Evolutionary conservation across 2,329 filamentous ascomycete species (phyloP).

Genomic region (Scopulariopsis brevicaulis): DNA sequence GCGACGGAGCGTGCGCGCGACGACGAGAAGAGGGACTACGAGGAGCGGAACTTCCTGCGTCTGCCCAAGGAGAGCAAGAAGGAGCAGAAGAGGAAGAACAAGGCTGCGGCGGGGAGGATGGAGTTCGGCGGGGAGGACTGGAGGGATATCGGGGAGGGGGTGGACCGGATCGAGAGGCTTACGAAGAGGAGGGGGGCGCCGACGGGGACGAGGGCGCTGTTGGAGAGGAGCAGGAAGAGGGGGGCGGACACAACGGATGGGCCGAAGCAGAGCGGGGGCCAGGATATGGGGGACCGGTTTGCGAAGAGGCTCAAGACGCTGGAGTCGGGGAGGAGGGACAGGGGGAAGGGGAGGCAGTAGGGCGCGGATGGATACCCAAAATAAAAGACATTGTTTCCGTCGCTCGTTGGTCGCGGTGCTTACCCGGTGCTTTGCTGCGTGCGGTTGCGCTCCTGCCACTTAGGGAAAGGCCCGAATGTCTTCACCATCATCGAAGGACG

Average conservation of each 20-base stretch:
- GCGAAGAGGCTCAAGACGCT: constrained; percentile 55
- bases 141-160: constrained; percentile 71
- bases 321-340: constrained; percentile 30
- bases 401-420: background rate
- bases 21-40: constrained; percentile 70
- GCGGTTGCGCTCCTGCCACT: background rate
- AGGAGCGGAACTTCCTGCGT: constrained; percentile 85
- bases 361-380: background rate
- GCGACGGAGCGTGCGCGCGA: constrained; percentile 66
- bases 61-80: constrained; percentile 83
- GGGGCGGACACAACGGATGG: constrained; percentile 57
- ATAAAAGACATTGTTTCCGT: background rate
- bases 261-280: constrained; percentile 48
- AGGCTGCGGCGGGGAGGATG: constrained; percentile 41
- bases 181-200: constrained; percentile 57
- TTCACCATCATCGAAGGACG: background rate
- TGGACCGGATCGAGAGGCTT: constrained; percentile 75
- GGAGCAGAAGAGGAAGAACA: constrained; percentile 55
- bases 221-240: constrained; percentile 83
- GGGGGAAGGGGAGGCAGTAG: background rate
- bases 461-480: background rate
- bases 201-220: constrained; percentile 44
- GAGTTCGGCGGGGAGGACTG: constrained; percentile 84
- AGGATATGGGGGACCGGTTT: constrained; percentile 63
- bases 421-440: background rate